Percentiles rank a stretch among this genome's conserved stretches.
These are phyloP conservation scores for Xylariomycetidae sp. DNA, from an alignment of 2,329 filamentous ascomycete genomes.

Conservation along the genomic window DNA sequence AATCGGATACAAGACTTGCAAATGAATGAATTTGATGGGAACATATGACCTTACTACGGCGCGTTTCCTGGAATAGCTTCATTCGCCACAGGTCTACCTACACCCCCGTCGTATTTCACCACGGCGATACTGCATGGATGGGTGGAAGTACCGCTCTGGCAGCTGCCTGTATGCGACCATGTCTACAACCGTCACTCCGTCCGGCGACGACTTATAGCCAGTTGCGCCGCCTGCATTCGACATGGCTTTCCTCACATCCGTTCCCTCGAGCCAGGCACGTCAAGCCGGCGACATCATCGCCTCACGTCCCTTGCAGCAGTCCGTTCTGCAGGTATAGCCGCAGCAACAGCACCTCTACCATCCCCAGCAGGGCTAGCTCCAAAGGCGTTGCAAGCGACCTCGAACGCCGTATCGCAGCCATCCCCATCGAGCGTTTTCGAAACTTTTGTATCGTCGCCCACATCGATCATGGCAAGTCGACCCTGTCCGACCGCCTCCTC, in stretches of 20 bases:
- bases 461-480: slow-evolving; percentile 98
- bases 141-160: slow-evolving; percentile 21
- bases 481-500: slow-evolving; percentile 83
- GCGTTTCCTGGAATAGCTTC: too few species aligned
- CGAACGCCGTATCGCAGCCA: slow-evolving; percentile 60
- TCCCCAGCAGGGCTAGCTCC: slow-evolving; percentile 15
- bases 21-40: too few species aligned
- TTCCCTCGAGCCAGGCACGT: neutral
- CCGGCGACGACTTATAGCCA: slow-evolving; percentile 16
- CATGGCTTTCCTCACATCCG: slow-evolving; percentile 8
- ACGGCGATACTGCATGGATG: too few species aligned
- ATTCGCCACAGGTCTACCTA: too few species aligned
- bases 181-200: slow-evolving; percentile 13
- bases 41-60: too few species aligned
- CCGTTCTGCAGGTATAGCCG: neutral
- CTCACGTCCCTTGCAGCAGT: too few species aligned
- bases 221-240: slow-evolving; percentile 5
- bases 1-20: too few species aligned
- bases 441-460: slow-evolving; percentile 99
- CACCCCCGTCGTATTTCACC: too few species aligned
- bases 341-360: neutral
- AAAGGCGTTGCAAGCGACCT: slow-evolving; percentile 34
- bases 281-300: neutral
- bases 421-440: slow-evolving; percentile 73
- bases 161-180: slow-evolving; percentile 25